phyloP scores from a whole-genome alignment of 176 grass and related monocot species.

The Pharus latifolius region DNA sequence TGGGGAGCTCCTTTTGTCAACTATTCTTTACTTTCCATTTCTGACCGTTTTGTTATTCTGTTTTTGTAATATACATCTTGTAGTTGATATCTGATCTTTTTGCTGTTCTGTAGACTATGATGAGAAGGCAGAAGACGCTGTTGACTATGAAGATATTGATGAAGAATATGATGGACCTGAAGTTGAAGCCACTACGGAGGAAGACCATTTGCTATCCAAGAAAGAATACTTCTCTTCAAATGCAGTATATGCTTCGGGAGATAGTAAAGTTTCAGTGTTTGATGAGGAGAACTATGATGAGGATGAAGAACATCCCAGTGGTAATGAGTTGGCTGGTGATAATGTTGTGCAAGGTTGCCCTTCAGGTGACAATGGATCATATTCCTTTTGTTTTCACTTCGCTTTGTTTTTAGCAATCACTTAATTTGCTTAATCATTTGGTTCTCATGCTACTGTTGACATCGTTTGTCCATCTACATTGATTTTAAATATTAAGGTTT shows the following conservation, averaged over 20 bases:
- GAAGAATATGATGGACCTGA: constrained; percentile 99
- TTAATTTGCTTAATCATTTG: background rate
- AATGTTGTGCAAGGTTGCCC: background rate
- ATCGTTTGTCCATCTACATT: background rate
- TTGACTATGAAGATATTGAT: constrained; percentile 98
- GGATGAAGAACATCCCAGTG: constrained; percentile 57
- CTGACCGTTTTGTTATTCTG: background rate
- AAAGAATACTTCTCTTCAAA: constrained; percentile 82
- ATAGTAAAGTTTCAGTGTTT: constrained; percentile 56
- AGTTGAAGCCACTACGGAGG: constrained; percentile 71
- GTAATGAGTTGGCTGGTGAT: constrained; percentile 18
- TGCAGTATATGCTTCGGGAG: constrained; percentile 37
- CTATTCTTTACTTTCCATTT: constrained; percentile 1
- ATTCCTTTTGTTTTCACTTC: background rate
- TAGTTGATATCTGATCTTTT: constrained; percentile 2
- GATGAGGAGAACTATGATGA: constrained; percentile 89
- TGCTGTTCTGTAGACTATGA: constrained; percentile 68
- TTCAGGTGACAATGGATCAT: constrained; percentile 20
- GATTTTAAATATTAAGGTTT: background rate
- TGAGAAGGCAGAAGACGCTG: constrained; percentile 96
- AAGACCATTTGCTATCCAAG: constrained; percentile 72
- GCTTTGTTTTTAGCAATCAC: background rate
- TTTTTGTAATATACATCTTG: background rate
- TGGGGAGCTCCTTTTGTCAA: background rate
- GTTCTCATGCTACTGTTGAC: background rate